Evolutionary conservation across 176 grass and related monocot genomes (phyloP), one percentile per base, ranked within the genome.

Genomic region (sorghum (Sorghum bicolor)): DNA sequence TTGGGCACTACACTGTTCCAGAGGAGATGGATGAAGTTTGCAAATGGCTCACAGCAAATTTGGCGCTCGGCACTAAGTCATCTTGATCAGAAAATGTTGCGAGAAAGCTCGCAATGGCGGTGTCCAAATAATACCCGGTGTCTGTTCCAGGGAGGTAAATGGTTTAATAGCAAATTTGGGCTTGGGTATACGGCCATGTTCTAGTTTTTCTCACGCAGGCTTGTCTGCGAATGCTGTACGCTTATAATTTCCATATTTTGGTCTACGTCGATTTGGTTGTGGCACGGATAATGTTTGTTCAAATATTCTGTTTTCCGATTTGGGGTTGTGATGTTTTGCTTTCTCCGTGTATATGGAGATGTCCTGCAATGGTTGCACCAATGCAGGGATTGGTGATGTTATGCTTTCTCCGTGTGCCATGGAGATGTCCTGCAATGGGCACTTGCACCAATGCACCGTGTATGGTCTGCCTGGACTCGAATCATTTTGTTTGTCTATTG

Each of bases 11-110:
- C 67, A 99, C 96, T 5, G 70, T 94, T 41, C 96, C 96, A 30
- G 93, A 88, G 71, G 96, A 99, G 86, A 96, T 99, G 96, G 91
- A 96, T 3, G 89, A 99, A 77, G 93, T 96, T 57, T 74, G 91
- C 91, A 92, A 92, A 78, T 99, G 91, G 86, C 69, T 99, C 7
- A 90, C 72, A 1, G 28, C 83, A 32, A 90, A 82, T 39, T 83
- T 96, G 91, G 89, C 63, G 26, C 37, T 99, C 28, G 82, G 81
- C 36, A 75, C 37, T 22, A 84, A 75, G 4, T 85, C 75, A 22
- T 84, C 92, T 86, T 94, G 77, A 94, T 73, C 37, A 22, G 32
- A 67, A 83, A 70, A 72, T 82, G 65, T 8, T 73, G 38, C 33
- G 34, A 65, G 67, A 45, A 67, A 44, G 76, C 16, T 80, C 16